Base-by-base conservation (phyloP, 2,329 filamentous ascomycete genomes). In the Pseudopyrenochaeta lycopersici region DNA sequence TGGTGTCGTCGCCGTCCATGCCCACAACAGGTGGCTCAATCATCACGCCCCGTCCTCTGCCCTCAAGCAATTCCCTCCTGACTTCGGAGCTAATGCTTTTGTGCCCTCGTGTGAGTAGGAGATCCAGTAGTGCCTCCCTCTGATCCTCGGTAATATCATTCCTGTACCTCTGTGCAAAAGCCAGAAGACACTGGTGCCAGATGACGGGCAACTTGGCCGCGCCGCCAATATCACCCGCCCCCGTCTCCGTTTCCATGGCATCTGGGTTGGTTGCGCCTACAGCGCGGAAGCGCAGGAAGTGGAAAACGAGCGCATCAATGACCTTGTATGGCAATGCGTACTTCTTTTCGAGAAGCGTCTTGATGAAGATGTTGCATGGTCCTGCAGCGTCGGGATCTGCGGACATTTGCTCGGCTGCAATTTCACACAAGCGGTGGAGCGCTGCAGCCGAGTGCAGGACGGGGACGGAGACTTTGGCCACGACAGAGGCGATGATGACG, bases 101-200 rank as follows among this genome's bases (percentile, higher is more conserved):
- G 78, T 99, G 95, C 0, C 93, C 93, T 56, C 94, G 87, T 3
- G 88, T 88, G 38, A 97, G 81, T 15, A 99, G 80, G 54, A 99
- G 78, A 78, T 99, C 95, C 5, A 99, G 80, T 45, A 99, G 78
- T 0, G 92, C 91, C 78, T 99, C 94, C 65, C 93, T 84, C 80
- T 97, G 93, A 64, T 97, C 93, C 75, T 97, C 93, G 1, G 92
- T 97, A 65, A 97, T 94, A 75, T 98, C 94, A 64, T 97, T 96
- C 70, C 92, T 88, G 78, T 98, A 99, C 51, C 94, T 84, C 78
- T 97, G 90, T 21, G 95, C 92, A 78, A 99, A 99, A 1, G 91
- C 90, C 49, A 99, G 79, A 27, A 99, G 81, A 66, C 90, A 92
- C 79, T 98, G 94, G 76, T 99, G 95, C 92, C 94, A 99, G 50